These are phyloP conservation scores for Boletus rubroflammeus DNA, from an alignment of 768 basidiomycete genomes.

Conservation along the genomic window DNA sequence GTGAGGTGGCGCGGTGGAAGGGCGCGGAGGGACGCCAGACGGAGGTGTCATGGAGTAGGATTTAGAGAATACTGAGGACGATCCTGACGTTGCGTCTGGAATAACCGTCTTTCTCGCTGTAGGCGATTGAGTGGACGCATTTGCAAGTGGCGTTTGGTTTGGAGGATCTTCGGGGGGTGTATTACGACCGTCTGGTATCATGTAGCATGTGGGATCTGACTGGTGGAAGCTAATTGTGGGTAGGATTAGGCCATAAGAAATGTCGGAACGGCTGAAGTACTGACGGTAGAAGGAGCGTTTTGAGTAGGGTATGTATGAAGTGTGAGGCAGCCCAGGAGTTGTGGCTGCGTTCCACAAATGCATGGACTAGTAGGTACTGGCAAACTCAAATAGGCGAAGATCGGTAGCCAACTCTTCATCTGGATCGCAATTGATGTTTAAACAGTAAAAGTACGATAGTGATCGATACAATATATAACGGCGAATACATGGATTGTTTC, in stretches of 20 bases:
- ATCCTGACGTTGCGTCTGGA: conserved; percentile 5
- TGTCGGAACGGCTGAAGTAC: background rate
- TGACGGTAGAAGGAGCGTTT: conserved; percentile 3
- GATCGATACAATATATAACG: conserved; percentile 11
- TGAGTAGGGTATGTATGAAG: background rate
- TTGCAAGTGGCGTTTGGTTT: conserved; percentile 10
- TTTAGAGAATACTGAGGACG: background rate
- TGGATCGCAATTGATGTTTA: background rate
- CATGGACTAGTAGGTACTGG: too few species aligned
- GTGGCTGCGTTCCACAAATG: too few species aligned
- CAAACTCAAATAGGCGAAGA: background rate
- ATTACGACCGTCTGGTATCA: conserved; percentile 22
- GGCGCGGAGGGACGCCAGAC: conserved; percentile 21
- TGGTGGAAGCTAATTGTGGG: background rate
- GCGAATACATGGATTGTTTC: conserved; percentile 14
- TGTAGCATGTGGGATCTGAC: conserved; percentile 27
- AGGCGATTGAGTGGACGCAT: conserved; percentile 18
- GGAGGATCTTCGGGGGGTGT: conserved; percentile 8
- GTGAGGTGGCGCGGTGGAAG: conserved; percentile 28
- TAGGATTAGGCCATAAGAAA: background rate
- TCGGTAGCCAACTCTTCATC: background rate
- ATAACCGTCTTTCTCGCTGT: conserved; percentile 6
- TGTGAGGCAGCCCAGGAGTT: too few species aligned
- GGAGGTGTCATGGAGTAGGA: conserved; percentile 9
- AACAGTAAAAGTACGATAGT: background rate